A percentile compares a stretch with the other conserved stretches of the same genome.
Conservation (phyloP, 208 protist genomes). For the Wallacemonas collosoma region DNA sequence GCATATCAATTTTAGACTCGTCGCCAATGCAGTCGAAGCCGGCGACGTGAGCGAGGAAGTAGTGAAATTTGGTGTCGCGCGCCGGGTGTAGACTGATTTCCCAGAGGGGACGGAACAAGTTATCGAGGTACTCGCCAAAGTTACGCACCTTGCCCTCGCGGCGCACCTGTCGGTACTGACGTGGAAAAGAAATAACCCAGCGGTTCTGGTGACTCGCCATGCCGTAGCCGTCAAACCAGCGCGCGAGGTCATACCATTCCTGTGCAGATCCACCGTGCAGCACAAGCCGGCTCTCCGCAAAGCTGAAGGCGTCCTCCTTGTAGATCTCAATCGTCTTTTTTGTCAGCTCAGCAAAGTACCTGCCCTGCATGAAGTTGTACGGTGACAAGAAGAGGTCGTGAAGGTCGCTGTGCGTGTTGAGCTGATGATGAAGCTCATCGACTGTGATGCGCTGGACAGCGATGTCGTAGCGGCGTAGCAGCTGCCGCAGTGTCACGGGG, state of each 20-base stretch:
- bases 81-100: slow-evolving; percentile 96
- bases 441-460: slow-evolving; percentile 79
- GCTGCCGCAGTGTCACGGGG: slow-evolving; percentile 79
- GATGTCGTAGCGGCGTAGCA: slow-evolving; percentile 79
- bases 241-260: slow-evolving; percentile 96
- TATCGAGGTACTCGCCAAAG: slow-evolving; percentile 96
- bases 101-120: slow-evolving; percentile 98
- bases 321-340: slow-evolving; percentile 83
- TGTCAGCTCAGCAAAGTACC: slow-evolving; percentile 93
- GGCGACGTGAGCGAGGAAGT: slow-evolving; percentile 95
- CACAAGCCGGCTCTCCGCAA: slow-evolving; percentile 84
- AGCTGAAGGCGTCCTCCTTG: slow-evolving; percentile 85
- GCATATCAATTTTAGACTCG: slow-evolving; percentile 95
- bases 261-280: slow-evolving; percentile 73
- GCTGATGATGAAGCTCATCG: slow-evolving; percentile 85
- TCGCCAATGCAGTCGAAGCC: slow-evolving; percentile 97
- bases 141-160: slow-evolving; percentile 75
- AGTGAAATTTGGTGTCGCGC: slow-evolving; percentile 94
- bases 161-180: slow-evolving; percentile 88
- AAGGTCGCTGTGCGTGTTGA: slow-evolving; percentile 69
- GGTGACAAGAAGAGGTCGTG: slow-evolving; percentile 76
- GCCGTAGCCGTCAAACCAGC: slow-evolving; percentile 96
- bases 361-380: slow-evolving; percentile 91
- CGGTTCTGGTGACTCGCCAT: slow-evolving; percentile 95
- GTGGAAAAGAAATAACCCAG: slow-evolving; percentile 97